These are phyloP conservation scores for Elaeagnus macrophylla DNA, from an alignment of 306 rosid species.

Conservation along the genomic window DNA sequence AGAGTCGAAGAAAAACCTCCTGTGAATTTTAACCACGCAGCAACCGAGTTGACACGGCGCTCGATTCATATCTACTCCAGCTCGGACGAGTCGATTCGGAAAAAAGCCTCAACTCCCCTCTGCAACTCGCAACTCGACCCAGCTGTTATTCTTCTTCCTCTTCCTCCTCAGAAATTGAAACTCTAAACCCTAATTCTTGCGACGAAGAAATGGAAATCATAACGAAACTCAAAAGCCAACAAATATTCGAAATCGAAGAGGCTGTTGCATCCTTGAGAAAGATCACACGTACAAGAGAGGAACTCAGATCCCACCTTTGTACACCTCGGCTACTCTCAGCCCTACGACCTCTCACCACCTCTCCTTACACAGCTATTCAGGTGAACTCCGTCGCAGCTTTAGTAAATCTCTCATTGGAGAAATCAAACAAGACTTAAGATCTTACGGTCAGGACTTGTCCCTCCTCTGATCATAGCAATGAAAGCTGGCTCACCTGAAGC, in stretches of 20 bases:
- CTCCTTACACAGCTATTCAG: constrained; percentile 40
- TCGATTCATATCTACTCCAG: constrained; percentile 29
- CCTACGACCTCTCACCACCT: constrained; percentile 35
- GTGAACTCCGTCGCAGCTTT: constrained; percentile 69
- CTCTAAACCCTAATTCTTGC: constrained; percentile 11
- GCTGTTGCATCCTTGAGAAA: constrained; percentile 43
- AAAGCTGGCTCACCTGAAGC: constrained; percentile 59
- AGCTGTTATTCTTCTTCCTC: constrained; percentile 50
- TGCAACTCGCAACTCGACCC: constrained; percentile 40
- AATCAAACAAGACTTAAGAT: constrained; percentile 63
- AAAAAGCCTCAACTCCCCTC: constrained; percentile 33
- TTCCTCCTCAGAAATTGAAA: constrained; percentile 52
- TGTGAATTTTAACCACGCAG: constrained; percentile 31
- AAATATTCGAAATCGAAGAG: constrained; percentile 40
- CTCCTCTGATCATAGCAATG: constrained; percentile 56
- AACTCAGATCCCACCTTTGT: constrained; percentile 45
- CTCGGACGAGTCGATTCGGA: constrained; percentile 43
- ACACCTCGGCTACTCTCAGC: constrained; percentile 36
- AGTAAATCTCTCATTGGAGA: constrained; percentile 68
- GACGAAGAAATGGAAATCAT: constrained; percentile 47
- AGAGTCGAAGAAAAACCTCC: constrained; percentile 24
- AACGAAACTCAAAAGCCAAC: constrained; percentile 38
- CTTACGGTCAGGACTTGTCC: constrained; percentile 83
- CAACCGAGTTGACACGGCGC: constrained; percentile 26
- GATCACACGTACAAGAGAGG: constrained; percentile 49